These are phyloP conservation scores for Apodospora peruviana DNA, from an alignment of 495 filamentous ascomycete species.

Conservation along the genomic window DNA sequence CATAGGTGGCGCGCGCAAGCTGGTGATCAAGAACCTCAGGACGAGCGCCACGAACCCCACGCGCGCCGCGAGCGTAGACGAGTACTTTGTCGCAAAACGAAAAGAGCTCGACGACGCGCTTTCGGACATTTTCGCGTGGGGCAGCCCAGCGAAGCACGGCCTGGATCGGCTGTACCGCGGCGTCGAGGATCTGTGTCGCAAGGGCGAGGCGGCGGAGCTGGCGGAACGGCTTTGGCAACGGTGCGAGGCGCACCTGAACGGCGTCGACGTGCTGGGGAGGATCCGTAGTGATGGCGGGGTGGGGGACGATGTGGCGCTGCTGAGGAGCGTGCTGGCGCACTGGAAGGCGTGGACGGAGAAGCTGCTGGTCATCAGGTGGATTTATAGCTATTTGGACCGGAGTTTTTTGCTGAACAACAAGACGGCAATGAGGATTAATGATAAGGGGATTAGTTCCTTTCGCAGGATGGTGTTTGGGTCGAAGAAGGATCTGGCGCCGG, in stretches of 20 bases:
- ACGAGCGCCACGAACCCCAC: constrained; percentile 50
- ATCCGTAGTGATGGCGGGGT: constrained; percentile 31
- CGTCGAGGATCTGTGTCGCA: constrained; percentile 83
- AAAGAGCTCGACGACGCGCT: constrained; percentile 67
- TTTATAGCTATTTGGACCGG: constrained; percentile 90
- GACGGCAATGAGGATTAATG: constrained; percentile 44
- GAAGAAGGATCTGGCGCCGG: background rate
- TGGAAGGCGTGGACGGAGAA: constrained; percentile 80
- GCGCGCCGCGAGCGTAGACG: constrained; percentile 23
- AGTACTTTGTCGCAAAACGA: constrained; percentile 70
- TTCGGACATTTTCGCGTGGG: constrained; percentile 59
- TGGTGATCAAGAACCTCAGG: constrained; percentile 83
- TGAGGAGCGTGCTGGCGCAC: constrained; percentile 57
- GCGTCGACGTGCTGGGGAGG: constrained; percentile 43
- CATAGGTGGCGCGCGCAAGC: constrained; percentile 66
- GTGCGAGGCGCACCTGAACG: constrained; percentile 58
- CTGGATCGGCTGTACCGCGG: constrained; percentile 85
- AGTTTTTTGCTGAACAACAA: constrained; percentile 68
- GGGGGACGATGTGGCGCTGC: constrained; percentile 30
- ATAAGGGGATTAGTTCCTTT: constrained; percentile 53
- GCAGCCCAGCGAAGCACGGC: constrained; percentile 57
- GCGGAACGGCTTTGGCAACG: constrained; percentile 54
- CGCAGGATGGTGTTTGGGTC: constrained; percentile 51
- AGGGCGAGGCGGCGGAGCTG: constrained; percentile 60
- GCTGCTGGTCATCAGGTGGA: constrained; percentile 69